These are phyloP conservation scores for Phytopythium delawarense DNA, from an alignment of 352 stramenopile species.

Conservation along the genomic window DNA sequence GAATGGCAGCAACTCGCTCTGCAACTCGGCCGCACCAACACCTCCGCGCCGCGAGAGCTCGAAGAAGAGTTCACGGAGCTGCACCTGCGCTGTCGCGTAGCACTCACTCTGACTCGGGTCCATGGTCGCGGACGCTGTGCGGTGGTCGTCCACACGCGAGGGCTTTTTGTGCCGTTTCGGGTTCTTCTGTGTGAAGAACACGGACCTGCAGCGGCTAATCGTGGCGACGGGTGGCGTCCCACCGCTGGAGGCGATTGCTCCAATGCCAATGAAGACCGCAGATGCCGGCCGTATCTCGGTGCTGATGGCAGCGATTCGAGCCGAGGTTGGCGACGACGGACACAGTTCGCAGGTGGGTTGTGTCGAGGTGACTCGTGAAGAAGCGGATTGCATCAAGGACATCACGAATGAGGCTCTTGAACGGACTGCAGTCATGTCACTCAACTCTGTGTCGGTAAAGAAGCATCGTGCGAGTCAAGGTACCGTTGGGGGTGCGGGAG, in stretches of 20 bases:
- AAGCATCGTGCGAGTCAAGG: not conserved
- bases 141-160: not conserved
- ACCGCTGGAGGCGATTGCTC: not conserved
- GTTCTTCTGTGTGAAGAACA: not conserved
- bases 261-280: not conserved
- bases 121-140: slow-evolving; percentile 16
- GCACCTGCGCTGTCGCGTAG: slow-evolving; percentile 42
- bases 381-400: not conserved
- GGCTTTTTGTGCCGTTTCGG: not conserved
- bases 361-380: not conserved
- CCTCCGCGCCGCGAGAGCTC: slow-evolving; percentile 48
- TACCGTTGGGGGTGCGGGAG: not conserved
- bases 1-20: slow-evolving; percentile 43
- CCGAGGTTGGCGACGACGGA: not conserved
- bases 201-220: not conserved
- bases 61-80: slow-evolving; percentile 56
- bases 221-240: not conserved
- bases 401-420: not conserved
- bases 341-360: not conserved
- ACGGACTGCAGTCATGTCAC: not conserved
- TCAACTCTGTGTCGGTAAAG: not conserved
- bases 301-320: not conserved
- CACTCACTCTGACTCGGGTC: slow-evolving; percentile 39
- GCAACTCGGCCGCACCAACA: slow-evolving; percentile 38
- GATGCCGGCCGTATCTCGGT: not conserved